Conservation (phyloP, 1,284 basidiomycete genomes). For the Boletus austroedulis region DNA sequence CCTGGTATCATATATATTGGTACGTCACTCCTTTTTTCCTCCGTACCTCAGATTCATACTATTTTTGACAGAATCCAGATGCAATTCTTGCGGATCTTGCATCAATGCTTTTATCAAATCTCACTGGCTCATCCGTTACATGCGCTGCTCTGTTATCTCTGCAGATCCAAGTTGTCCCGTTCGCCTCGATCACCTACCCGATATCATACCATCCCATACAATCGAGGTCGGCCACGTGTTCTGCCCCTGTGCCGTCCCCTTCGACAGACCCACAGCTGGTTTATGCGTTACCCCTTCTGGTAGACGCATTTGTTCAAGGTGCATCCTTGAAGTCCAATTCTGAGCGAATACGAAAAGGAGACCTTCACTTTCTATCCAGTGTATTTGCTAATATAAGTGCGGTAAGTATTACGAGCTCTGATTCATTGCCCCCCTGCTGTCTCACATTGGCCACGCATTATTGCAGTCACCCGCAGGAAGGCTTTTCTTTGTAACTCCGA, state of each 20-base stretch:
- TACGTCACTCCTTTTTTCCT: slow-evolving; percentile 43
- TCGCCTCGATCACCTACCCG: slow-evolving; percentile 37
- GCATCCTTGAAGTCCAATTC: slow-evolving; percentile 50
- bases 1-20: slow-evolving; percentile 88
- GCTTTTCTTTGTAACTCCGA: slow-evolving; percentile 67
- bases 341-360: slow-evolving; percentile 63
- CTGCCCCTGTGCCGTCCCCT: slow-evolving; percentile 63
- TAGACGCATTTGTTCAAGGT: slow-evolving; percentile 84
- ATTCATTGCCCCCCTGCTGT: not conserved
- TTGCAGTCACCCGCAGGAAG: slow-evolving; percentile 64
- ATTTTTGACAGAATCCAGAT: slow-evolving; percentile 67
- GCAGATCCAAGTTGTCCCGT: slow-evolving; percentile 62
- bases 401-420: slow-evolving; percentile 44
- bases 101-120: slow-evolving; percentile 94
- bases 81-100: slow-evolving; percentile 92
- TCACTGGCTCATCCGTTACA: slow-evolving; percentile 76
- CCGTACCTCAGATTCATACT: slow-evolving; percentile 12
- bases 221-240: slow-evolving; percentile 71
- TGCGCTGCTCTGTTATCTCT: slow-evolving; percentile 68
- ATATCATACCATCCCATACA: slow-evolving; percentile 65
- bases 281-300: slow-evolving; percentile 68
- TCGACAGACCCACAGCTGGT: slow-evolving; percentile 53
- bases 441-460: slow-evolving; percentile 1
- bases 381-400: slow-evolving; percentile 89
- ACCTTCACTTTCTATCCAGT: slow-evolving; percentile 85